Evolutionary conservation across 2,329 filamentous ascomycete genomes (phyloP).

Genomic region (Acarospora socialis): DNA sequence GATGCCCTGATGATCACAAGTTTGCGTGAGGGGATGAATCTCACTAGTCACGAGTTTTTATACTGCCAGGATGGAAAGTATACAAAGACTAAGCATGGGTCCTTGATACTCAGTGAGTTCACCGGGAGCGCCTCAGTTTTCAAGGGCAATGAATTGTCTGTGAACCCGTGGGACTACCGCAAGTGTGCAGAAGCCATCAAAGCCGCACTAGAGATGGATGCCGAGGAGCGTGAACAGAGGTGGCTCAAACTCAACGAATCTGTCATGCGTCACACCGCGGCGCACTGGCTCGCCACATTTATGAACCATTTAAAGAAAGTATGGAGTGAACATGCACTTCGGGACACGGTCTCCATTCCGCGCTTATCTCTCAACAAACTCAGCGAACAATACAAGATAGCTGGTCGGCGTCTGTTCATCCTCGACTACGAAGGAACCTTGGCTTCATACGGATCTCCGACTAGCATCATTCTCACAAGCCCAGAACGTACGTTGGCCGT

Average conservation of each 20-base stretch:
- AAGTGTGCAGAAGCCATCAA: constrained; percentile 78
- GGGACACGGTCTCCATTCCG: constrained; percentile 75
- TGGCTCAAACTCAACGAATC: constrained; percentile 62
- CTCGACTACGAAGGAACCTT: constrained; percentile 90
- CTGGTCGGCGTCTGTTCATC: constrained; percentile 64
- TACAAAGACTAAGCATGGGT: constrained; percentile 64
- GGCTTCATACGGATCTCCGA: constrained; percentile 72
- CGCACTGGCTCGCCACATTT: constrained; percentile 73
- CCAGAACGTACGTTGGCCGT: constrained; percentile 75
- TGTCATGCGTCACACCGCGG: constrained; percentile 69
- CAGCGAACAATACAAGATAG: constrained; percentile 48
- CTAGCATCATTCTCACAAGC: constrained; percentile 71
- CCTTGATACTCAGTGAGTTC: constrained; percentile 86
- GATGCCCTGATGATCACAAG: constrained; percentile 91
- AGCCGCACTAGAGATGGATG: constrained; percentile 63
- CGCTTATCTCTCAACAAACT: constrained; percentile 59
- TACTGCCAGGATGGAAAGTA: constrained; percentile 78
- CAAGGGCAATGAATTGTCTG: constrained; percentile 60
- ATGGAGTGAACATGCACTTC: constrained; percentile 70
- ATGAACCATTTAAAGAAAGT: constrained; percentile 55
- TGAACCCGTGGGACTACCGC: constrained; percentile 93
- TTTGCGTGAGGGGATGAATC: constrained; percentile 91
- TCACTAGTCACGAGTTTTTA: constrained; percentile 88
- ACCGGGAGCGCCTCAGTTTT: constrained; percentile 85
- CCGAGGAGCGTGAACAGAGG: constrained; percentile 56